Percentiles rank a stretch among this genome's conserved stretches.
Conservation (phyloP, 345 rosid species). For the Boechera divaricarpa region DNA sequence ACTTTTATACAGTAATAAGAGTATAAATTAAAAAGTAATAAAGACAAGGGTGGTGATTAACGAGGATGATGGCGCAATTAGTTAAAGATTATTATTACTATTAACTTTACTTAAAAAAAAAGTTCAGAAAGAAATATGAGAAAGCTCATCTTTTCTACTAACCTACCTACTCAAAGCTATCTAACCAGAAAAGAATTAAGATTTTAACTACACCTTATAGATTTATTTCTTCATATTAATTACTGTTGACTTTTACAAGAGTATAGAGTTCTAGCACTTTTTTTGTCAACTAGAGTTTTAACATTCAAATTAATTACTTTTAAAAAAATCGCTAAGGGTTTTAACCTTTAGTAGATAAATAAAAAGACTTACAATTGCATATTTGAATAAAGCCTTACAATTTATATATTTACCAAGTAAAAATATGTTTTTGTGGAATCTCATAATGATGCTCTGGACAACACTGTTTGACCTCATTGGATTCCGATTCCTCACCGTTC, state of each 20-base stretch:
- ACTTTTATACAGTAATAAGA: neutral
- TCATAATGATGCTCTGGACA: conserved; percentile 44
- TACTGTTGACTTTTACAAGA: conserved; percentile 5
- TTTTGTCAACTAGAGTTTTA: neutral
- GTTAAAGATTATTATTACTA: neutral
- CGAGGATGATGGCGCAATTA: conserved; percentile 41
- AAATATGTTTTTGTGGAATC: conserved; percentile 38
- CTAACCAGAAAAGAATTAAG: neutral
- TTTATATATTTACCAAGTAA: neutral
- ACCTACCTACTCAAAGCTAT: conserved; percentile 21
- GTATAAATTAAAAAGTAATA: conserved; percentile 7
- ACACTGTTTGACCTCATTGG: conserved; percentile 42
- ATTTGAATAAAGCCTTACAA: neutral
- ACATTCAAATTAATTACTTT: neutral
- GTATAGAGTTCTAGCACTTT: neutral
- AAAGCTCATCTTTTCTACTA: conserved; percentile 23
- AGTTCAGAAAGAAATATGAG: conserved; percentile 9
- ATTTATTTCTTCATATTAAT: neutral
- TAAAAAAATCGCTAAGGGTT: neutral
- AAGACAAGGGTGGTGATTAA: conserved; percentile 38
- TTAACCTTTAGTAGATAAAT: neutral
- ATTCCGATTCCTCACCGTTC: conserved; percentile 36
- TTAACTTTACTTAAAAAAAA: neutral
- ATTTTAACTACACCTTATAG: neutral
- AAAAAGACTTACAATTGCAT: too few relatives aligned